These are phyloP conservation scores for Rhododendron williamsianum DNA, from an alignment of 148 eudicot species.

Conservation along the genomic window DNA sequence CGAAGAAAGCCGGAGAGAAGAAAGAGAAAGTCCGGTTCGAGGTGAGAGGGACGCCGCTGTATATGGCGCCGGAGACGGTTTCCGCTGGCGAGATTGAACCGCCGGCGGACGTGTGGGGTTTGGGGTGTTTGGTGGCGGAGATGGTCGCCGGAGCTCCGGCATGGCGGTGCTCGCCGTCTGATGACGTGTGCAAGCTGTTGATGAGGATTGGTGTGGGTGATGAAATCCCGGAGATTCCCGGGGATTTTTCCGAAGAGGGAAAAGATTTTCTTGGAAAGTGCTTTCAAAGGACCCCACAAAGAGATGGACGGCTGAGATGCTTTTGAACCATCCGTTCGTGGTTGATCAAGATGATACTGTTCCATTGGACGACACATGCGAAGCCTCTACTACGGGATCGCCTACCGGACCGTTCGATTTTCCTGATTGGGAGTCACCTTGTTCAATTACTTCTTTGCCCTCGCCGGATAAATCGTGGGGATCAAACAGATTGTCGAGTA, in stretches of 20 bases:
- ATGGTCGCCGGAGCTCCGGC: conserved; percentile 47
- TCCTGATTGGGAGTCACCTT: conserved; percentile 39
- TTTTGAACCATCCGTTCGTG: conserved; percentile 57
- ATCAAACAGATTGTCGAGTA: not conserved
- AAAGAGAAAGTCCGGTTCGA: conserved; percentile 21
- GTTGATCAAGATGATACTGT: conserved; percentile 11
- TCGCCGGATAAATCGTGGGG: not conserved
- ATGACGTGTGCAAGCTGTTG: conserved; percentile 25
- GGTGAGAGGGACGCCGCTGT: conserved; percentile 76
- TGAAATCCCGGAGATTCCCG: conserved; percentile 39
- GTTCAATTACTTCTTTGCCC: conserved; percentile 14
- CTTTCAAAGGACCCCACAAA: conserved; percentile 28
- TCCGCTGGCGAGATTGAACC: conserved; percentile 39
- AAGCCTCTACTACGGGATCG: conserved; percentile 25
- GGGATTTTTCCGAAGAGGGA: conserved; percentile 29
- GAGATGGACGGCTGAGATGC: conserved; percentile 58
- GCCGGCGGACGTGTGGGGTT: conserved; percentile 81
- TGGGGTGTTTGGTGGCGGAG: conserved; percentile 78
- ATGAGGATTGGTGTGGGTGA: conserved; percentile 34
- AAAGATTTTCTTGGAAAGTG: conserved; percentile 39
- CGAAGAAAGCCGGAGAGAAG: conserved; percentile 28
- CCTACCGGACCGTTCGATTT: conserved; percentile 75
- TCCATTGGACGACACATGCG: not conserved
- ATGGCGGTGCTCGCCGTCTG: conserved; percentile 23
- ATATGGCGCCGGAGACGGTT: conserved; percentile 85